phyloP scores from a whole-genome alignment of 345 rosid genomes.

The Salix exigua region DNA sequence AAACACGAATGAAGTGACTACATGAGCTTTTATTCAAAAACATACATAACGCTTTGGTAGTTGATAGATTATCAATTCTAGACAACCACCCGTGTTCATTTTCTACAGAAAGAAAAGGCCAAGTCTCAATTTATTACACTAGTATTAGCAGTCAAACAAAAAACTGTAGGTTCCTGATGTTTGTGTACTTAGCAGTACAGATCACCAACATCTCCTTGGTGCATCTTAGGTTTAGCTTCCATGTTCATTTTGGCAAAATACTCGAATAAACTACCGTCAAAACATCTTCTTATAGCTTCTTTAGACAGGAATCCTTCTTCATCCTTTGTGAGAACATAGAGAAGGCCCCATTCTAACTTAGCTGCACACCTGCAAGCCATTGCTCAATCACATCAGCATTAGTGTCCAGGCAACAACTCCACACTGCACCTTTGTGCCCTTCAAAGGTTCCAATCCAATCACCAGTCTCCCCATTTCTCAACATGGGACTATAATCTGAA shows the following conservation, averaged over 20 bases:
- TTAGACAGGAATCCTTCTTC: conserved; percentile 66
- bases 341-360: conserved; percentile 60
- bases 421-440: too few species aligned
- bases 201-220: neutral
- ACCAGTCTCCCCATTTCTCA: too few species aligned
- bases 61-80: neutral
- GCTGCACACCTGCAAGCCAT: conserved; percentile 42
- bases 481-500: too few species aligned
- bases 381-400: neutral
- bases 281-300: conserved; percentile 68
- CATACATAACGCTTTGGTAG: neutral
- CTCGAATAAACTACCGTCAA: conserved; percentile 77
- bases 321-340: conserved; percentile 66
- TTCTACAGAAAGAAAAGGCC: neutral
- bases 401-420: too few species aligned
- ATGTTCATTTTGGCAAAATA: conserved; percentile 58
- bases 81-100: neutral
- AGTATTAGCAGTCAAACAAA: neutral
- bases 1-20: neutral
- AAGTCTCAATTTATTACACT: neutral
- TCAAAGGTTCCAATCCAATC: too few species aligned
- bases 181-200: neutral
- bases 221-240: conserved; percentile 34
- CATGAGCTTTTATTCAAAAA: neutral
- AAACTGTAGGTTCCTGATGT: neutral